A percentile compares a stretch with the other conserved stretches of the same genome.
Conservation (phyloP, 305 asterid species). For the Fraxinus sp. region DNA sequence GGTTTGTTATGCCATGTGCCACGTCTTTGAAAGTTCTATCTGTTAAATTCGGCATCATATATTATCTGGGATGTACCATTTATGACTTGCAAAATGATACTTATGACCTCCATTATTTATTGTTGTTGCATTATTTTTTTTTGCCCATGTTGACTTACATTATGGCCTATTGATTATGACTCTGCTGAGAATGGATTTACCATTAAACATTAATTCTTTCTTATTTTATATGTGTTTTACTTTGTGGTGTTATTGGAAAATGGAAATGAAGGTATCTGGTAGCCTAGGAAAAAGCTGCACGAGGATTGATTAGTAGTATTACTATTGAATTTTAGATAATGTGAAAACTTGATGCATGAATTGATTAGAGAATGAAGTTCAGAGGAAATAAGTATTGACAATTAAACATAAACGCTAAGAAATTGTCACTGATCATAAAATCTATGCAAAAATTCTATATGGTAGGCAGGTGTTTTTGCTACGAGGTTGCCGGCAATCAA, state of each 20-base stretch:
- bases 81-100: slow-evolving; percentile 14
- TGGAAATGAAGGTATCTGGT: background rate
- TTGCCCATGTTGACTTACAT: background rate
- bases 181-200: slow-evolving; percentile 16
- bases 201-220: slow-evolving; percentile 8
- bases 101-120: slow-evolving; percentile 4
- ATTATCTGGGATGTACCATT: slow-evolving; percentile 15
- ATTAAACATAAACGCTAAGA: background rate
- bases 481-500: background rate
- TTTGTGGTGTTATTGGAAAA: background rate
- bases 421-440: slow-evolving; percentile 3
- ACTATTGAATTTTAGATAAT: background rate
- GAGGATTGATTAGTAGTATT: background rate
- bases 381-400: slow-evolving; percentile 6
- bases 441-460: slow-evolving; percentile 9
- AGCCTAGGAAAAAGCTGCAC: background rate
- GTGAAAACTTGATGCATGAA: background rate
- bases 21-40: background rate
- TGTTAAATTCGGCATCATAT: slow-evolving; percentile 15
- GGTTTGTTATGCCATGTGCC: background rate
- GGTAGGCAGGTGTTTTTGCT: slow-evolving; percentile 11
- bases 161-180: slow-evolving; percentile 13
- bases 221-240: slow-evolving; percentile 1
- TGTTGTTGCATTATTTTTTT: slow-evolving; percentile 14
- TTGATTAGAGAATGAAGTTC: slow-evolving; percentile 7